Evolutionary conservation across 1,139 yeast genomes (phyloP), one percentile per base, ranked within the genome.

Genomic region (Williopsis jadinii): DNA sequence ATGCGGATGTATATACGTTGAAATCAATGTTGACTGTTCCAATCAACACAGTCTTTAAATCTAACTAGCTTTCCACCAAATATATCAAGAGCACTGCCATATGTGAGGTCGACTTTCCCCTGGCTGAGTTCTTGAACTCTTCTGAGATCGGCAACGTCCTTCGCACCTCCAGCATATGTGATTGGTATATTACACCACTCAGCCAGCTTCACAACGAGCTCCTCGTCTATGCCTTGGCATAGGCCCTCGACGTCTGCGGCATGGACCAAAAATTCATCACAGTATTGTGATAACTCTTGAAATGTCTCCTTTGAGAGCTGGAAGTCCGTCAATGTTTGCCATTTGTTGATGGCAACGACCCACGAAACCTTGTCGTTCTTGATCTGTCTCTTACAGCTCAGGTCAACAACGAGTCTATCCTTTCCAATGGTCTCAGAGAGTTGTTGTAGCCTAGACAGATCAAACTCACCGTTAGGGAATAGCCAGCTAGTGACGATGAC

Each of bases 241-340:
- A 92, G 69, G 0, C 99, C 99, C 62, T 92, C 99, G 3, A 92
- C 97, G 60, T 92, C 98, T 0, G 98, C 99, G 3, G 98, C 98
- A 63, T 92, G 99, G 26, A 92, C 81, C 45, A 92, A 67, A 55
- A 90, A 85, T 62, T 92, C 98, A 48, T 77, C 75, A 55, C 97
- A 86, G 60, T 82, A 85, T 39, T 68, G 44, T 11, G 83, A 65
- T 31, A 92, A 71, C 41, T 62, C 48, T 5, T 53, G 59, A 42
- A 92, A 71, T 28, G 85, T 74, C 28, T 73, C 74, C 34, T 61
- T 59, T 39, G 69, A 68, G 41, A 92, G 67, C 41, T 65, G 73
- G 38, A 80, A 73, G 37, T 70, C 71, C 0, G 98, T 92, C 34
- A 90, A 64, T 0, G 94, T 85, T 62, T 90, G 97, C 98, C 98